Conservation (phyloP, 73 alveolate genomes). For the Blepharisma japonicum region DNA sequence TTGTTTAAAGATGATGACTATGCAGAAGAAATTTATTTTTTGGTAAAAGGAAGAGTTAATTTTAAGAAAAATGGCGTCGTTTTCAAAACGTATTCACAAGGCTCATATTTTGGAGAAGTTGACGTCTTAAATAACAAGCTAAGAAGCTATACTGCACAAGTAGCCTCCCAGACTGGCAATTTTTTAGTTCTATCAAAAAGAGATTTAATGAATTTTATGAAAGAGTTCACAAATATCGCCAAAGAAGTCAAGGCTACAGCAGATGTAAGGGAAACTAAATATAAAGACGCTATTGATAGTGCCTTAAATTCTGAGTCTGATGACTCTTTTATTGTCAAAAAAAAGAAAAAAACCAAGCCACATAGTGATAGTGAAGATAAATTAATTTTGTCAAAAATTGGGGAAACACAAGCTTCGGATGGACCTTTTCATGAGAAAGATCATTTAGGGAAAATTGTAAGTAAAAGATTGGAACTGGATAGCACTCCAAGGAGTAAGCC, state of each 20-base stretch:
- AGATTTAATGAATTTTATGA: slow-evolving; percentile 36
- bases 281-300: slow-evolving; percentile 15
- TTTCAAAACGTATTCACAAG: slow-evolving; percentile 45
- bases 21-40: slow-evolving; percentile 54
- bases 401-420: no score
- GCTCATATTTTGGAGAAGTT: slow-evolving; percentile 53
- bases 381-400: neutral
- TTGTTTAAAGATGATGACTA: slow-evolving; percentile 47
- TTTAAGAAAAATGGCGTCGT: slow-evolving; percentile 51
- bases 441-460: no score
- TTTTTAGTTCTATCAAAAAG: slow-evolving; percentile 34
- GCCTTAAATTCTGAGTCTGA: neutral
- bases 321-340: slow-evolving; percentile 4
- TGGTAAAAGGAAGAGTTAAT: slow-evolving; percentile 62
- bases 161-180: neutral
- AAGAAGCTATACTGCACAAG: slow-evolving; percentile 43
- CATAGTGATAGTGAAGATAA: neutral
- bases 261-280: neutral
- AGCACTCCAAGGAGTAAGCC: no score
- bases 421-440: no score
- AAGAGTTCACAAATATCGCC: slow-evolving; percentile 46
- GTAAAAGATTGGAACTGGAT: no score
- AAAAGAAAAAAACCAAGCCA: neutral
- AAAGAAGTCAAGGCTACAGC: slow-evolving; percentile 37
- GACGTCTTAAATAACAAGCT: slow-evolving; percentile 37